A percentile compares a stretch with the other conserved stretches of the same genome.
phyloP scores from a whole-genome alignment of 352 stramenopile species.

The Pythium sukuiense region DNA sequence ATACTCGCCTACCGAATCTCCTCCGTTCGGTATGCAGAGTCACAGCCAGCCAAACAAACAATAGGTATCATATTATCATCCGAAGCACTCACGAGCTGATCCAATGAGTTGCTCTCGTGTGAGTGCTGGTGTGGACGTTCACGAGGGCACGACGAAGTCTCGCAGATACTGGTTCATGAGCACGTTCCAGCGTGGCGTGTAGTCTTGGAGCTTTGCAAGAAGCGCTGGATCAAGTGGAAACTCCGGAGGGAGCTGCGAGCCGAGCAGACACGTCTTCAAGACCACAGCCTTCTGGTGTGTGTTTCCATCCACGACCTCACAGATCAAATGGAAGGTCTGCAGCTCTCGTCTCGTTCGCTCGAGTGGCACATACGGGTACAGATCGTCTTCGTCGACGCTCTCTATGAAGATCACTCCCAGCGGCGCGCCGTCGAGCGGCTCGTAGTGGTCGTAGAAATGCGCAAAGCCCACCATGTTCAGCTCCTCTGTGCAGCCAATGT shows the following conservation, averaged over 20 bases:
- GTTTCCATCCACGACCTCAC: neutral
- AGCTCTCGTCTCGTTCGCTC: slow-evolving; percentile 29
- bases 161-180: slow-evolving; percentile 17
- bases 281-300: slow-evolving; percentile 8
- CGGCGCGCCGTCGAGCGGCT: slow-evolving; percentile 17
- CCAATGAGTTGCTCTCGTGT: no score
- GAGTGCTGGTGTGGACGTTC: no score
- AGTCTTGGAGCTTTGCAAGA: neutral
- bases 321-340: slow-evolving; percentile 18
- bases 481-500: slow-evolving; percentile 16
- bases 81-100: no score
- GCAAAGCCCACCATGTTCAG: slow-evolving; percentile 22
- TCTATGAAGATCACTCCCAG: slow-evolving; percentile 31
- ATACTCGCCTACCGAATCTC: no score
- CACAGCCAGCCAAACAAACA: no score
- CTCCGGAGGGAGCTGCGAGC: neutral
- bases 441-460: slow-evolving; percentile 31
- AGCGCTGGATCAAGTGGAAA: neutral
- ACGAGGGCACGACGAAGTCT: neutral
- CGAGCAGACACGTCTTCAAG: neutral
- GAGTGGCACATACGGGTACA: slow-evolving; percentile 36
- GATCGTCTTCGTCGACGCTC: slow-evolving; percentile 39
- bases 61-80: no score
- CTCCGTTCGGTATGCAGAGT: no score
- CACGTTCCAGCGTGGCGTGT: neutral